These are phyloP conservation scores for Pseudozyma hubeiensis DNA, from an alignment of 1,284 basidiomycete genomes.

Conservation along the genomic window DNA sequence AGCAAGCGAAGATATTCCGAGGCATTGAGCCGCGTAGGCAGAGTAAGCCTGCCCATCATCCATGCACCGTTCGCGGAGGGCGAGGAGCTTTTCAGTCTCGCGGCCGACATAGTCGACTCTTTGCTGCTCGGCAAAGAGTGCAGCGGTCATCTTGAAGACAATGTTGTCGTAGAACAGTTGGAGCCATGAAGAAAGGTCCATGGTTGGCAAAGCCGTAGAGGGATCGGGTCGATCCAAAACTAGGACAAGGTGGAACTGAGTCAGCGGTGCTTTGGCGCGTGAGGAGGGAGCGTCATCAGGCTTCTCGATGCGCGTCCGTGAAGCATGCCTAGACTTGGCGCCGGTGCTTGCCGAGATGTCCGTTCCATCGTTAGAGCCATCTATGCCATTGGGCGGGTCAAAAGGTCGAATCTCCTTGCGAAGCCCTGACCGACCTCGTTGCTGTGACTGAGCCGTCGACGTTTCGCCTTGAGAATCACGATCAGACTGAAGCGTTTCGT, in stretches of 20 bases:
- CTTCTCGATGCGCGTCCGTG: constrained; percentile 13
- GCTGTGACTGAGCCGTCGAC: constrained; percentile 6
- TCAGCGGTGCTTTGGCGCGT: constrained; percentile 28
- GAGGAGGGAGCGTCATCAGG: constrained; percentile 11
- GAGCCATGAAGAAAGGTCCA: constrained; percentile 58
- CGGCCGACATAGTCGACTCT: constrained; percentile 52
- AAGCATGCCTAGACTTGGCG: constrained; percentile 12
- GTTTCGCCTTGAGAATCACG: constrained; percentile 3
- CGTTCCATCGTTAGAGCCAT: neutral
- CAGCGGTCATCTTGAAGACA: constrained; percentile 66
- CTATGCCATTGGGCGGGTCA: constrained; percentile 16
- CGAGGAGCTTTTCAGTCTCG: constrained; percentile 53
- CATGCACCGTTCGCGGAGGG: constrained; percentile 57
- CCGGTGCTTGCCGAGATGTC: neutral
- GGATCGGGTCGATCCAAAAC: constrained; percentile 65
- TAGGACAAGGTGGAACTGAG: constrained; percentile 65
- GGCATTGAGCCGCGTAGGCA: constrained; percentile 45
- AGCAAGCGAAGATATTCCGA: constrained; percentile 60
- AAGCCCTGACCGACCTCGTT: constrained; percentile 35
- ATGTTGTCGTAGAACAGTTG: constrained; percentile 66
- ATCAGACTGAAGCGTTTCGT: constrained; percentile 3
- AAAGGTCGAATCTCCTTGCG: constrained; percentile 43
- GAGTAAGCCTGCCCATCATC: constrained; percentile 55
- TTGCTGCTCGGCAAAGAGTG: constrained; percentile 62
- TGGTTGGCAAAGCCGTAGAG: constrained; percentile 37